Evolutionary conservation across 495 filamentous ascomycete species (phyloP).

Genomic region (Durotheca rogersii): DNA sequence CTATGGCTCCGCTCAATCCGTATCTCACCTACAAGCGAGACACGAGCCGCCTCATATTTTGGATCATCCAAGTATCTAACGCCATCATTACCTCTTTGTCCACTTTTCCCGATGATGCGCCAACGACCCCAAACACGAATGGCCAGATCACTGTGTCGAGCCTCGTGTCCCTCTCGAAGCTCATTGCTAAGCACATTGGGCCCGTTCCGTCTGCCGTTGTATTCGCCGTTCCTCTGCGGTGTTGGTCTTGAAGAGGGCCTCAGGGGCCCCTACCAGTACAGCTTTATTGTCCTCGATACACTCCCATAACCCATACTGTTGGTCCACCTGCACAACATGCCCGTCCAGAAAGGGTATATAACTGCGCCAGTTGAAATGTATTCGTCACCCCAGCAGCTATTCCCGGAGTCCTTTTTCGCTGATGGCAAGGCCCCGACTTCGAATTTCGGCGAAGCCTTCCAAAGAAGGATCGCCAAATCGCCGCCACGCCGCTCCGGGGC

Average conservation of each 20-base stretch:
- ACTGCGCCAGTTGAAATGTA: constrained; percentile 32
- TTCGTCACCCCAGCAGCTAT: constrained; percentile 19
- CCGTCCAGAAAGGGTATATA: constrained; percentile 43
- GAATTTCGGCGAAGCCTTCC: constrained; percentile 26
- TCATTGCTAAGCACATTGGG: constrained; percentile 38
- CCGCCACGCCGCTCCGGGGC: background rate
- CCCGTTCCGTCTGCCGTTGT: constrained; percentile 34
- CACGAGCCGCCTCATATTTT: constrained; percentile 41
- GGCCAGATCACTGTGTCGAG: constrained; percentile 34
- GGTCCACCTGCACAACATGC: constrained; percentile 50
- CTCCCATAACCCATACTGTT: constrained; percentile 38
- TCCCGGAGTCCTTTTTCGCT: constrained; percentile 31
- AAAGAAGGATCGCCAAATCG: background rate
- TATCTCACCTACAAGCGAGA: constrained; percentile 45
- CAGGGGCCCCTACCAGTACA: constrained; percentile 34
- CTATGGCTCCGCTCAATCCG: constrained; percentile 23
- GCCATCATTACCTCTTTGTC: constrained; percentile 30
- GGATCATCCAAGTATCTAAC: constrained; percentile 43
- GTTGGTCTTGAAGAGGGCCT: constrained; percentile 46
- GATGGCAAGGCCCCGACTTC: constrained; percentile 36
- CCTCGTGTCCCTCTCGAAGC: constrained; percentile 36
- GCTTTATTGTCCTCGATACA: constrained; percentile 38
- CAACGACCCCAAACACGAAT: constrained; percentile 25
- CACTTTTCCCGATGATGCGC: constrained; percentile 1
- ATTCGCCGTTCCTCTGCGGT: constrained; percentile 53